Evolutionary conservation across 768 basidiomycete genomes (phyloP).

Genomic region (Phanerochaete sordida): DNA sequence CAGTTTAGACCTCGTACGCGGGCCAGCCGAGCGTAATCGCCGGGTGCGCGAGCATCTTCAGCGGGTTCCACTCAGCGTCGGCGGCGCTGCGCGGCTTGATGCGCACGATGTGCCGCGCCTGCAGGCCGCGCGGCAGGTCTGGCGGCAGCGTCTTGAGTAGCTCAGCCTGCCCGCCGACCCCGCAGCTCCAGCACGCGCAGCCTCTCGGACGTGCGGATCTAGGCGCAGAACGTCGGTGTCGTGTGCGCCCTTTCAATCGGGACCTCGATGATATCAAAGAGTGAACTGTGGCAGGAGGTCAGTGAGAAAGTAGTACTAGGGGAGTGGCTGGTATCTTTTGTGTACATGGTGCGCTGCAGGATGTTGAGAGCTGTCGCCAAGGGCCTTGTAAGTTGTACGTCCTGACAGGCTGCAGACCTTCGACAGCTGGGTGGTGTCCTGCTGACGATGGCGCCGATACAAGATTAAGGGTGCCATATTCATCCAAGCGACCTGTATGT

Average conservation of each 20-base stretch:
- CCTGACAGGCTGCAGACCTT: background rate
- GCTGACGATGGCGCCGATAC: background rate
- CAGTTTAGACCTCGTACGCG: no score
- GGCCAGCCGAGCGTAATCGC: no score
- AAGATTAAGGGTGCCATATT: background rate
- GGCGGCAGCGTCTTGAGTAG: background rate
- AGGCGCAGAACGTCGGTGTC: background rate
- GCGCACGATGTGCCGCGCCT: background rate
- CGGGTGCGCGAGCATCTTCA: no score
- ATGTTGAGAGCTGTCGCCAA: background rate
- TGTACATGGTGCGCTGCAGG: background rate
- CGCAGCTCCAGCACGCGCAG: background rate
- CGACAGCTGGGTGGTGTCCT: background rate
- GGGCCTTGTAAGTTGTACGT: background rate
- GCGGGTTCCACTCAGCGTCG: no score
- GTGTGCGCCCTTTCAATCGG: background rate
- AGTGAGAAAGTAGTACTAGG: background rate
- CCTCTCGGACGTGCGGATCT: background rate
- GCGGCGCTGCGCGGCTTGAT: no score
- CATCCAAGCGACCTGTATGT: background rate
- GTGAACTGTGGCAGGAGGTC: background rate
- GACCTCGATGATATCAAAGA: background rate
- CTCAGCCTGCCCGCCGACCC: background rate
- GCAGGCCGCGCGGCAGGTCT: background rate
- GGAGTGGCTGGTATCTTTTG: background rate